A percentile compares a stretch with the other conserved stretches of the same genome.
Evolutionary conservation across 768 basidiomycete species (phyloP).

Genomic region (Filobasidium floriforme): DNA sequence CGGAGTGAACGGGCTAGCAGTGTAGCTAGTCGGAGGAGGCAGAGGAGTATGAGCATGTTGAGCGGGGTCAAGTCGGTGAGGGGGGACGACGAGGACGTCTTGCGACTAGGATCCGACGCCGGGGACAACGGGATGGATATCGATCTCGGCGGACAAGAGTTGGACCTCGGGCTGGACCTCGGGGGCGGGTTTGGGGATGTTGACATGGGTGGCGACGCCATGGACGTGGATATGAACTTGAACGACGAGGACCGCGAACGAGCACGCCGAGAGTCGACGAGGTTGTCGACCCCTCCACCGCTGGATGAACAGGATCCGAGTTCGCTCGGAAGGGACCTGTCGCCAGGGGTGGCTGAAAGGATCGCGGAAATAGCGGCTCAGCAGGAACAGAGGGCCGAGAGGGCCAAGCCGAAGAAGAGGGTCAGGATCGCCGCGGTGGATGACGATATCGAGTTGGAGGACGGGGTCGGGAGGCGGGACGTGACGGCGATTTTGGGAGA

Average conservation of each 20-base stretch:
- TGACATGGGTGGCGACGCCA: constrained; percentile 57
- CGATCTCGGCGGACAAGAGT: constrained; percentile 8
- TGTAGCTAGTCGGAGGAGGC: constrained; percentile 21
- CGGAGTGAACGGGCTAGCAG: constrained; percentile 47
- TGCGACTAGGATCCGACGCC: constrained; percentile 3
- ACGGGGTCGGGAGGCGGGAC: constrained; percentile 50
- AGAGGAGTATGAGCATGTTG: constrained; percentile 45
- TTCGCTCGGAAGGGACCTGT: constrained; percentile 31
- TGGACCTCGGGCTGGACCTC: constrained; percentile 28
- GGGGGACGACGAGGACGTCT: constrained; percentile 26
- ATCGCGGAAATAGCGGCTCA: constrained; percentile 36
- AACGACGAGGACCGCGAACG: constrained; percentile 44
- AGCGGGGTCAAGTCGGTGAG: constrained; percentile 19
- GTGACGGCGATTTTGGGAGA: constrained; percentile 67
- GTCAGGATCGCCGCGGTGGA: constrained; percentile 46
- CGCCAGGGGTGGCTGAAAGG: constrained; percentile 51
- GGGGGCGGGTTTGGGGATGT: constrained; percentile 53
- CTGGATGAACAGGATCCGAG: constrained; percentile 38
- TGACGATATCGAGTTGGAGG: constrained; percentile 55
- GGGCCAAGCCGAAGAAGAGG: constrained; percentile 51
- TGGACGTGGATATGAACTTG: constrained; percentile 23
- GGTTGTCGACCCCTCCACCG: constrained; percentile 68
- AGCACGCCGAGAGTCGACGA: constrained; percentile 58
- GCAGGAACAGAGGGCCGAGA: constrained; percentile 50
- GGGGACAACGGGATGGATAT: constrained; percentile 8